These are phyloP conservation scores for Amauroascus niger DNA, from an alignment of 2,329 filamentous ascomycete species.

Conservation along the genomic window DNA sequence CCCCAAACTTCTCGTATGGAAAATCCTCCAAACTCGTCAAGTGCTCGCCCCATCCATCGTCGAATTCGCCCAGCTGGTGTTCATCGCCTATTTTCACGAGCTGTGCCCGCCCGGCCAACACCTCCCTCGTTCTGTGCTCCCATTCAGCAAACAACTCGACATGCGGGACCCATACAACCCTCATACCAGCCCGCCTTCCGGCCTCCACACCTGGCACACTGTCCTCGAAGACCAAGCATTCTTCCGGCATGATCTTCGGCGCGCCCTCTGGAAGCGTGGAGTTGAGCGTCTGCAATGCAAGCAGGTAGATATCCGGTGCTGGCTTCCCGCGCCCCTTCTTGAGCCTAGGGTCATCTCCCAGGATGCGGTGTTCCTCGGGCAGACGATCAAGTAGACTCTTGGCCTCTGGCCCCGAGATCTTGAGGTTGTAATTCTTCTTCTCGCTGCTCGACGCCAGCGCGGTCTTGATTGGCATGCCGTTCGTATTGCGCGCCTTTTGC, in stretches of 20 bases:
- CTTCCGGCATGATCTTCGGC: slow-evolving; percentile 20
- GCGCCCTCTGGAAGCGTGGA: background rate
- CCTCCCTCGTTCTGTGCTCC: slow-evolving; percentile 22
- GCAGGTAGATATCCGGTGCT: slow-evolving; percentile 23
- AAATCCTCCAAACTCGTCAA: slow-evolving; percentile 34
- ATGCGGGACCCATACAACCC: slow-evolving; percentile 30
- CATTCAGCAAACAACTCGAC: slow-evolving; percentile 29
- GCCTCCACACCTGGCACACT: slow-evolving; percentile 27
- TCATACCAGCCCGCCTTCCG: slow-evolving; percentile 28
- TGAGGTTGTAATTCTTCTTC: too few relatives aligned
- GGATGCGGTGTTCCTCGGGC: too few relatives aligned
- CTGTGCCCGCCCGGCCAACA: slow-evolving; percentile 28
- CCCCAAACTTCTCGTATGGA: slow-evolving; percentile 32
- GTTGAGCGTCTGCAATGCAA: slow-evolving; percentile 21
- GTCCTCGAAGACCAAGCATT: slow-evolving; percentile 32
- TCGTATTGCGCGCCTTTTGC: too few relatives aligned
- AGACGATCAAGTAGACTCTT: too few relatives aligned
- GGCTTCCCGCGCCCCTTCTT: slow-evolving; percentile 21
- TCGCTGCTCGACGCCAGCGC: too few relatives aligned
- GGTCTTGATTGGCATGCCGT: too few relatives aligned
- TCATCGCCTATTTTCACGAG: slow-evolving; percentile 22
- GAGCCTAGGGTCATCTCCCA: slow-evolving; percentile 19
- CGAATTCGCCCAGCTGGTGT: too few relatives aligned
- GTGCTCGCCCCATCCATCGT: too few relatives aligned
- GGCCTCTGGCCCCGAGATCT: too few relatives aligned